Evolutionary conservation across 805 yeast species (phyloP), one percentile per base, ranked within the genome.

Genomic region (Spathaspora hagerdaliae): DNA sequence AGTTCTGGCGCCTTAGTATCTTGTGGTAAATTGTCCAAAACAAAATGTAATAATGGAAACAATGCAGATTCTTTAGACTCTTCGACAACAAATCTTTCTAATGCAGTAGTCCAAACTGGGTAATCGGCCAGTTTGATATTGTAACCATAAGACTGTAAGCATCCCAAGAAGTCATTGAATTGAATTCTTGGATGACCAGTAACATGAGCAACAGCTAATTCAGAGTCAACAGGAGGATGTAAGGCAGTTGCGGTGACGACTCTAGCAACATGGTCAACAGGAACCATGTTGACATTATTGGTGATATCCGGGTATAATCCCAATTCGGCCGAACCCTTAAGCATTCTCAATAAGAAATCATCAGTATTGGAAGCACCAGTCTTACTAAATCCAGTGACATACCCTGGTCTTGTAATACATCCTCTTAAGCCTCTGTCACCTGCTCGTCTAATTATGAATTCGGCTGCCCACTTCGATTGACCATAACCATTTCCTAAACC

Each of bases 381-480:
- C 29, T 62, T 56, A 36, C 91, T 78, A 54, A 81, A 87, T 46
- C 99, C 99, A 50, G 95, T 85, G 41, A 94, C 90, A 59, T 94
- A 94, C 38, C 99, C 99, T 2, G 99, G 98, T 66, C 99, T 82
- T 35, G 92, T 81, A 55, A 94, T 83, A 44, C 91, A 79, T 33
- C 98, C 99, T 51, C 82, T 75, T 52, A 95, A 75, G 7, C 99
- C 99, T 44, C 83, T 71, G 45, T 78, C 77, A 38, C 97, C 98
- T 6, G 99, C 99, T 45, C 76, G 75, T 61, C 98, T 81, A 49
- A 89, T 82, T 39, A 94, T 74, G 56, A 87, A 81, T 69, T 94
- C 99, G 27, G 97, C 95, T 33, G 90, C 89, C 99, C 99, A 94
- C 65, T 94, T 94, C 54, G 94, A 80, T 71, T 95, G 99, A 39